Conservation (phyloP, 345 rosid species). For the Mangifera indica region DNA sequence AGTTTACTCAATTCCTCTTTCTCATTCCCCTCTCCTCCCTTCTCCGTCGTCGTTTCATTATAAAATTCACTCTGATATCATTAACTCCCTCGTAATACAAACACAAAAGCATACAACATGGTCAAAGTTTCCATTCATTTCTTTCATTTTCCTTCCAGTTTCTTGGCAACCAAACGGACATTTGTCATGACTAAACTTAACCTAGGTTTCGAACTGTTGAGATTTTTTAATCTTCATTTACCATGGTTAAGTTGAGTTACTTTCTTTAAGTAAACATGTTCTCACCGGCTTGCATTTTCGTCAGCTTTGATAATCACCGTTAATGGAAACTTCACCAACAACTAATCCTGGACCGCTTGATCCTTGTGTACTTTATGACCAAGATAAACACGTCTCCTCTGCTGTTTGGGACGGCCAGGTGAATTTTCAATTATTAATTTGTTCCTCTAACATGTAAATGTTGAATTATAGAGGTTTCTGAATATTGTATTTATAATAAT, state of each 20-base stretch:
- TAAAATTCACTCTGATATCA: background rate
- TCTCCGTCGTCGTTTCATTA: conserved; percentile 58
- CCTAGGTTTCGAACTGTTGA: conserved; percentile 2
- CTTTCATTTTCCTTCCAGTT: conserved; percentile 16
- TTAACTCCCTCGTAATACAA: conserved; percentile 4
- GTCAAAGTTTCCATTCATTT: conserved; percentile 2
- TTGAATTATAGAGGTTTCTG: too few species aligned
- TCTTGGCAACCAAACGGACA: conserved; percentile 13
- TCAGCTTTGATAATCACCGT: conserved; percentile 3
- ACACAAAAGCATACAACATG: background rate
- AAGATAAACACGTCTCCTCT: conserved; percentile 79
- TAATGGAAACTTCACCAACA: conserved; percentile 47
- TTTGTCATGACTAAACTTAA: background rate
- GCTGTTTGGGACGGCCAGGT: conserved; percentile 92
- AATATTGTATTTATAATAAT: background rate
- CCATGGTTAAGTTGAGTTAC: background rate
- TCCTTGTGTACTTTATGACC: conserved; percentile 62
- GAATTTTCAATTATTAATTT: background rate
- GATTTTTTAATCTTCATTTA: background rate
- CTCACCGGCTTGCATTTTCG: background rate
- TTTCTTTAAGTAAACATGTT: background rate
- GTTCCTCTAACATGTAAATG: too few species aligned
- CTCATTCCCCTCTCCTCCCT: background rate
- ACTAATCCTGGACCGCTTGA: conserved; percentile 74
- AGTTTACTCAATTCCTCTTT: conserved; percentile 19